A percentile compares a stretch with the other conserved stretches of the same genome.
phyloP scores from a whole-genome alignment of 1,139 yeast genomes.

The Kodamaea sp. region DNA sequence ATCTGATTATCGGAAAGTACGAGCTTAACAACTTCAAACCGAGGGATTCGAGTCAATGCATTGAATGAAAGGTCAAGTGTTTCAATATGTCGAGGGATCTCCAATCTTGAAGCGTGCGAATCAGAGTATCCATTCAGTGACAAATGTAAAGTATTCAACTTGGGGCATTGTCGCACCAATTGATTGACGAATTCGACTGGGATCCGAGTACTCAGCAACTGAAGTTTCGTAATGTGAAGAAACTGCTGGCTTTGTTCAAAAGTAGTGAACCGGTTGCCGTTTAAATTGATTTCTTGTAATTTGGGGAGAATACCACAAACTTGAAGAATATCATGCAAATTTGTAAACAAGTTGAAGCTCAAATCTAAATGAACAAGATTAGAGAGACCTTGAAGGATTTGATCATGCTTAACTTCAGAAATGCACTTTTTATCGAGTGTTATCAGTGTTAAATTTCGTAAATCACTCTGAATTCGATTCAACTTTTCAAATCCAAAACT shows the following conservation, averaged over 20 bases:
- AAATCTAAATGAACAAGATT: conserved; percentile 45
- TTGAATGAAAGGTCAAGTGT: conserved; percentile 48
- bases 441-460: conserved; percentile 41
- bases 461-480: conserved; percentile 44
- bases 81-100: conserved; percentile 16
- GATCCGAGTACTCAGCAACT: conserved; percentile 15
- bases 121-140: conserved; percentile 44
- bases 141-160: conserved; percentile 38
- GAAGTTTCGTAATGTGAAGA: conserved; percentile 7
- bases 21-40: conserved; percentile 9
- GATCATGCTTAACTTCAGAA: conserved; percentile 4
- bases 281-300: conserved; percentile 48
- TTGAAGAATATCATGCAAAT: conserved; percentile 35
- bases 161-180: conserved; percentile 40
- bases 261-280: conserved; percentile 55
- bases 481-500: conserved; percentile 63
- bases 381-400: conserved; percentile 6
- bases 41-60: conserved; percentile 32
- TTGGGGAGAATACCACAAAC: conserved; percentile 33
- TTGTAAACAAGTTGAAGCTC: conserved; percentile 54
- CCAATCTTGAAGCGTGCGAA: conserved; percentile 14
- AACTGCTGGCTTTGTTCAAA: neutral
- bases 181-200: conserved; percentile 6
- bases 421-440: conserved; percentile 46
- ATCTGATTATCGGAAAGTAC: conserved; percentile 28